Conservation (phyloP, 2,329 filamentous ascomycete species). For the Penicillium polonicum region DNA sequence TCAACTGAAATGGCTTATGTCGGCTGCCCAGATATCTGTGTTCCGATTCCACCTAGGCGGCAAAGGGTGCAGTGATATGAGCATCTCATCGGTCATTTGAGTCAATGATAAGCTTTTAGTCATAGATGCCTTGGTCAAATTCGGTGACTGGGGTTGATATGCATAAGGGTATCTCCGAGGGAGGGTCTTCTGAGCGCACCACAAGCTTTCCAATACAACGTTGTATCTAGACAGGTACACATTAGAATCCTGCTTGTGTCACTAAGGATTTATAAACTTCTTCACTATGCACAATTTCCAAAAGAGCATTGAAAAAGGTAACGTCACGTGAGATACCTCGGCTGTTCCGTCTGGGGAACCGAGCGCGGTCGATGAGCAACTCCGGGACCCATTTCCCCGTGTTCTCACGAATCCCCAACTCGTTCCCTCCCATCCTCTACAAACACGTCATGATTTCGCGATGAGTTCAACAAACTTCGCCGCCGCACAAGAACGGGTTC, state of each 20-base stretch:
- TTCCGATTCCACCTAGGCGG: neutral
- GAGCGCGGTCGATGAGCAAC: constrained; percentile 11
- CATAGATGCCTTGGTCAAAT: neutral
- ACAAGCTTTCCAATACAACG: neutral
- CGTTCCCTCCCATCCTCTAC: neutral
- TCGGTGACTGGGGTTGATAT: neutral
- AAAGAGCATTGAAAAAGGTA: neutral
- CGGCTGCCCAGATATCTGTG: neutral
- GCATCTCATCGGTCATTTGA: neutral
- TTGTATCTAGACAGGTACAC: neutral
- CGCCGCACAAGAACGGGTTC: constrained; percentile 82
- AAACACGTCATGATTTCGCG: constrained; percentile 36
- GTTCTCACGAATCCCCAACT: neutral
- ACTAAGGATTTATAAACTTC: neutral
- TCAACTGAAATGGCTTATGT: neutral
- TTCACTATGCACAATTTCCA: neutral
- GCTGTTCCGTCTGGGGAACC: constrained; percentile 22
- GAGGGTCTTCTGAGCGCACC: neutral
- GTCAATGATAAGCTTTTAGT: neutral
- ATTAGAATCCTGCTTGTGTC: neutral
- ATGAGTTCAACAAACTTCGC: constrained; percentile 71
- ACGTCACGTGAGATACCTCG: constrained; percentile 22
- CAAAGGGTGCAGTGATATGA: neutral
- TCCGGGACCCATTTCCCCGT: constrained; percentile 7
- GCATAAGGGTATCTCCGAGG: neutral